Conservation (phyloP, 2,329 filamentous ascomycete species). For the Rhinocladiella mackenziei region DNA sequence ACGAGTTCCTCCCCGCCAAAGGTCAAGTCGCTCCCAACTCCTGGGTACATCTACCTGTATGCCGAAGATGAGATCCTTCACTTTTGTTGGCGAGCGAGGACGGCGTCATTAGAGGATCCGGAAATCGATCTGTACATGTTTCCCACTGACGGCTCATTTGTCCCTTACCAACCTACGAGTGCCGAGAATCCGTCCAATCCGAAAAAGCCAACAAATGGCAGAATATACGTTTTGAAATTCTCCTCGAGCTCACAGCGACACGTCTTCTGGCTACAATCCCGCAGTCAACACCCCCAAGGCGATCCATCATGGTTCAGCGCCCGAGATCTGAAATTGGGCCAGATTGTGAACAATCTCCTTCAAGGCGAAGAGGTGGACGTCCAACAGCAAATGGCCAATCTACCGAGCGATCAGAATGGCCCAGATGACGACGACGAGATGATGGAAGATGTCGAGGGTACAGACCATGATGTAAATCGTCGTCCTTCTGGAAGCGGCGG, state of each 20-base stretch:
- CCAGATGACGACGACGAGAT: constrained; percentile 64
- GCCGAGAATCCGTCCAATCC: constrained; percentile 57
- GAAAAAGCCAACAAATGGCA: constrained; percentile 69
- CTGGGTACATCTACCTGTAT: constrained; percentile 90
- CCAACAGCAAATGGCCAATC: constrained; percentile 63
- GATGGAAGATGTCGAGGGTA: constrained; percentile 71
- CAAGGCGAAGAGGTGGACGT: constrained; percentile 88
- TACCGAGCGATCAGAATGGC: constrained; percentile 49
- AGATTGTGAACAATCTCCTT: constrained; percentile 77
- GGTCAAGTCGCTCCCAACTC: constrained; percentile 67
- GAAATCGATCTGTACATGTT: constrained; percentile 92
- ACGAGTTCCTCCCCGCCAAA: constrained; percentile 54
- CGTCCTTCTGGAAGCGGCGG: constrained; percentile 63
- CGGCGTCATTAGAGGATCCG: constrained; percentile 64
- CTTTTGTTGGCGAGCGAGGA: constrained; percentile 93
- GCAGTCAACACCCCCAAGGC: constrained; percentile 67
- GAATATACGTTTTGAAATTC: constrained; percentile 92
- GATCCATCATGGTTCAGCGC: constrained; percentile 77
- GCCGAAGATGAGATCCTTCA: constrained; percentile 90
- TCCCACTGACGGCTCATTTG: constrained; percentile 80
- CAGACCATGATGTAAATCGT: constrained; percentile 55
- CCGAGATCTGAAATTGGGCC: constrained; percentile 79
- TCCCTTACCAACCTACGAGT: constrained; percentile 66
- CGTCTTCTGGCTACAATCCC: constrained; percentile 95
- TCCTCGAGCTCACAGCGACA: constrained; percentile 84